phyloP scores from a whole-genome alignment of 306 rosid genomes.

The Cercis canadensis region DNA sequence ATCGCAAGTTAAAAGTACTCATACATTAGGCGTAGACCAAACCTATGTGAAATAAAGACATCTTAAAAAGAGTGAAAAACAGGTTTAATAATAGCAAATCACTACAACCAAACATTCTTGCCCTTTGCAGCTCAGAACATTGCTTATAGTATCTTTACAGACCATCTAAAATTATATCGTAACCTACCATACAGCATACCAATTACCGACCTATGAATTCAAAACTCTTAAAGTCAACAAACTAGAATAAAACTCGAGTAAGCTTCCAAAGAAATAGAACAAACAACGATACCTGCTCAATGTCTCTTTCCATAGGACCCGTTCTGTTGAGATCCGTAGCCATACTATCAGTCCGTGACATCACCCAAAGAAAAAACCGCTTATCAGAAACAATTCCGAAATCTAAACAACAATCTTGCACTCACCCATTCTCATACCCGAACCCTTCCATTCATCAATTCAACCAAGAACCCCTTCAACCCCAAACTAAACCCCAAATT shows the following conservation, averaged over 20 bases:
- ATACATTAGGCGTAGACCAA: not conserved
- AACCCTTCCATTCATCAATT: slow-evolving; percentile 74
- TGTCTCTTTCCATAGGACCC: slow-evolving; percentile 88
- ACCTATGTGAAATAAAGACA: not conserved
- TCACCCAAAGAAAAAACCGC: slow-evolving; percentile 41
- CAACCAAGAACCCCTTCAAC: slow-evolving; percentile 35
- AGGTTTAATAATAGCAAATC: not conserved
- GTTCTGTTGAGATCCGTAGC: slow-evolving; percentile 90
- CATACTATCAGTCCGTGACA: slow-evolving; percentile 80
- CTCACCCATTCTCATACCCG: slow-evolving; percentile 64
- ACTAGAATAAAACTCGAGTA: slow-evolving; percentile 14
- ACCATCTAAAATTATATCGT: slow-evolving; percentile 33
- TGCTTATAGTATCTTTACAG: slow-evolving; percentile 17
- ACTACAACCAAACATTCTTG: slow-evolving; percentile 9
- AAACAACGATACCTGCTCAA: slow-evolving; percentile 78
- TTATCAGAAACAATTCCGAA: slow-evolving; percentile 55
- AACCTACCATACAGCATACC: slow-evolving; percentile 16
- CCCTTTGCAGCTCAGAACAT: slow-evolving; percentile 15
- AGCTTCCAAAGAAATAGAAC: slow-evolving; percentile 29
- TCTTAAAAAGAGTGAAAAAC: not conserved
- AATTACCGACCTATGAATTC: slow-evolving; percentile 29
- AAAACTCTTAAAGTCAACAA: slow-evolving; percentile 11
- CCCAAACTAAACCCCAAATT: slow-evolving; percentile 52
- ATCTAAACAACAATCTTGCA: slow-evolving; percentile 54
- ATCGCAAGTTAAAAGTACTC: not conserved